Evolutionary conservation across 164 flowering plant genomes (phyloP).

Genomic region (Chloranthus sessilifolius): DNA sequence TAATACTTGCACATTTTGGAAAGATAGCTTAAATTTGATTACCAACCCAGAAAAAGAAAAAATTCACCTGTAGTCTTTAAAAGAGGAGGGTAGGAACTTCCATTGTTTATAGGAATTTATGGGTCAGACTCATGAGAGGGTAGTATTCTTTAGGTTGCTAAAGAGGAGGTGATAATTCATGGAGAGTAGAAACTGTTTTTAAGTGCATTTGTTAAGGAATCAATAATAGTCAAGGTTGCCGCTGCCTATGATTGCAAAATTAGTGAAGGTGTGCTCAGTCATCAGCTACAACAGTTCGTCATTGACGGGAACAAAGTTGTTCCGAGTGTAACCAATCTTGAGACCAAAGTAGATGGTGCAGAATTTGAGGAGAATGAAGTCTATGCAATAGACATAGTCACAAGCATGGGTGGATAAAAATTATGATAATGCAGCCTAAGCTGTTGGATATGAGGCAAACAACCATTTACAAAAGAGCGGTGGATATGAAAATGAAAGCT

Average conservation of each 20-base stretch:
- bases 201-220: no score
- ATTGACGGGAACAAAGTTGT: conserved; percentile 94
- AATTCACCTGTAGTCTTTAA: no score
- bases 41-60: no score
- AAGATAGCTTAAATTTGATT: no score
- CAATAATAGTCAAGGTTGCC: no score
- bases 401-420: conserved; percentile 88
- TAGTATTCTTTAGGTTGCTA: no score
- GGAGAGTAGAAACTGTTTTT: no score
- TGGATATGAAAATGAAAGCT: conserved; percentile 93
- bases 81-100: no score
- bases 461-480: conserved; percentile 89
- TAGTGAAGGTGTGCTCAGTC: conserved; percentile 93
- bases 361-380: conserved; percentile 97
- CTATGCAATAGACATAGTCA: conserved; percentile 78
- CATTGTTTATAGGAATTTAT: no score
- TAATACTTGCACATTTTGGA: no score
- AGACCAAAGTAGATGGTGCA: conserved; percentile 85
- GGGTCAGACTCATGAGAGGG: no score
- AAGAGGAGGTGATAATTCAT: no score
- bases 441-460: conserved; percentile 90
- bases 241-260: conserved; percentile 96
- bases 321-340: conserved; percentile 67
- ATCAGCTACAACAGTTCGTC: conserved; percentile 85
- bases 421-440: conserved; percentile 75